Percentiles rank a stretch among this genome's conserved stretches.
Conservation (phyloP, 768 basidiomycete genomes). For the Tulasnella sp. region DNA sequence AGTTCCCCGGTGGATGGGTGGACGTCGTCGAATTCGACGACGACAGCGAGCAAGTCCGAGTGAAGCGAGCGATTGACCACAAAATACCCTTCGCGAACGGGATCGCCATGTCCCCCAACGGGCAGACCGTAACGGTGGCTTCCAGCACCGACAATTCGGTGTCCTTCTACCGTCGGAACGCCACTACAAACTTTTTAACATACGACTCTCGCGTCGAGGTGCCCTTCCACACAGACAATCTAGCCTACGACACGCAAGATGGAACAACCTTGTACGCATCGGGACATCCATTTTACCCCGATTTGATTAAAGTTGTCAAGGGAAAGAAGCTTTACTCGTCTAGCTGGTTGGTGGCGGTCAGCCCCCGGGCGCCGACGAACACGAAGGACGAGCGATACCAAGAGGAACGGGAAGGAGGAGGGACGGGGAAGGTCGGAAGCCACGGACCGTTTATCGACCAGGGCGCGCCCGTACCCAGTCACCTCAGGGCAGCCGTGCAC, state of each 20-base stretch:
- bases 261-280: conserved; percentile 47
- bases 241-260: conserved; percentile 47
- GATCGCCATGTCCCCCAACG: conserved; percentile 52
- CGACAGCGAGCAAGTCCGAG: not conserved
- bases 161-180: conserved; percentile 47
- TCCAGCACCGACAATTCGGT: conserved; percentile 50
- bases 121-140: conserved; percentile 53
- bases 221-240: conserved; percentile 62
- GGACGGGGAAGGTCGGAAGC: conserved; percentile 27
- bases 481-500: conserved; percentile 40
- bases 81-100: conserved; percentile 67
- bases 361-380: conserved; percentile 26
- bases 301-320: conserved; percentile 45
- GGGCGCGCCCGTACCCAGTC: conserved; percentile 49
- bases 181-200: conserved; percentile 44
- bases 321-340: conserved; percentile 43
- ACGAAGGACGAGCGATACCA: conserved; percentile 14
- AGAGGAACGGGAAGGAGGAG: not conserved
- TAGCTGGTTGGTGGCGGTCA: conserved; percentile 57
- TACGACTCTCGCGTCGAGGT: conserved; percentile 42
- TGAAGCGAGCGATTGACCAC: conserved; percentile 32
- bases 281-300: conserved; percentile 63
- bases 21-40: conserved; percentile 43
- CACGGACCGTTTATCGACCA: conserved; percentile 33
- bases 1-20: conserved; percentile 57